phyloP scores from a whole-genome alignment of 306 rosid genomes.

The Pueraria montana region DNA sequence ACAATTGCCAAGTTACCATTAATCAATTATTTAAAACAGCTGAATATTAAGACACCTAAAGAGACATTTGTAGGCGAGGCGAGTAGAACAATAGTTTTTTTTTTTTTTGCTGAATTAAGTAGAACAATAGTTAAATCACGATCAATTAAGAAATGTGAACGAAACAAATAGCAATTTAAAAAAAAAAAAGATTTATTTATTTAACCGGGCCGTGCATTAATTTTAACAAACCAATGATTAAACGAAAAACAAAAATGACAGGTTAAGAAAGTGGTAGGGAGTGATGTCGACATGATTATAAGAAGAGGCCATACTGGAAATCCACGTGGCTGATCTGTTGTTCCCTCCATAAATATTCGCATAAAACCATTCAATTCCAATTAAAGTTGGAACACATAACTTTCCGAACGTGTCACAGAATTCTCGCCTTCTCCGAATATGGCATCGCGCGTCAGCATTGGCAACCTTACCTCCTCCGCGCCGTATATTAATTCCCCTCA shows the following conservation, averaged over 20 bases:
- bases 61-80: not conserved
- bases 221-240: conserved; percentile 8
- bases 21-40: not conserved
- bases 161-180: not conserved
- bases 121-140: not conserved
- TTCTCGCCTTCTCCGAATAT: conserved; percentile 51
- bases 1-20: not conserved
- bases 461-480: not conserved
- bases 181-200: too few species aligned
- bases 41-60: not conserved
- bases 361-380: not conserved
- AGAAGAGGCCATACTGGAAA: conserved; percentile 52
- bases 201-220: not conserved
- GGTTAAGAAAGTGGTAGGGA: not conserved
- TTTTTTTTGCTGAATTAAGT: too few species aligned
- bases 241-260: not conserved
- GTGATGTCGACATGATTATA: conserved; percentile 16
- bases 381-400: not conserved
- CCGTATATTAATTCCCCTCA: conserved; percentile 41
- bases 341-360: conserved; percentile 58
- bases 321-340: conserved; percentile 69
- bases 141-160: not conserved
- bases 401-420: conserved; percentile 49
- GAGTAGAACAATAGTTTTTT: not conserved
- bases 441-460: conserved; percentile 55